A percentile compares a stretch with the other conserved stretches of the same genome.
These are phyloP conservation scores for Hamigera avellanea DNA, from an alignment of 495 filamentous ascomycete genomes.

Conservation along the genomic window DNA sequence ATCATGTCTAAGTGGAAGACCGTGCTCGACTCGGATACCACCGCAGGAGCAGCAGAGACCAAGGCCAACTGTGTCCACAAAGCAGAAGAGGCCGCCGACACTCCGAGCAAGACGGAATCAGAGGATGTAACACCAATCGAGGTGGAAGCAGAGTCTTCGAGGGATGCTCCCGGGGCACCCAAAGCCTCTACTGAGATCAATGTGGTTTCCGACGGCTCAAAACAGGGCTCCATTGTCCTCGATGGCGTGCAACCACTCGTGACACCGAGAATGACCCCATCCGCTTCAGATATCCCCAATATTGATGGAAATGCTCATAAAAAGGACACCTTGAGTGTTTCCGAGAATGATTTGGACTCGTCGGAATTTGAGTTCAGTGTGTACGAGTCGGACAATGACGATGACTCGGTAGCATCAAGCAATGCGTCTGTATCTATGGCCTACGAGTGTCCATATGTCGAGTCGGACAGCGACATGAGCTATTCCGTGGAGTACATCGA, in stretches of 20 bases:
- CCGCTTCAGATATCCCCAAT: no score
- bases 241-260: conserved; percentile 9
- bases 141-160: no score
- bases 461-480: neutral
- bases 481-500: neutral
- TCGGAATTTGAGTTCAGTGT: no score
- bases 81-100: conserved; percentile 27
- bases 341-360: neutral
- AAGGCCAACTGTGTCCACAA: conserved; percentile 42
- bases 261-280: conserved; percentile 15
- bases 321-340: no score
- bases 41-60: conserved; percentile 28
- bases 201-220: conserved; percentile 1
- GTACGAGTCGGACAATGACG: neutral
- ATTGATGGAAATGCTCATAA: no score
- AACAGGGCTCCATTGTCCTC: conserved; percentile 8
- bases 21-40: conserved; percentile 48
- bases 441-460: neutral
- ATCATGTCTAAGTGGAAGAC: conserved; percentile 77
- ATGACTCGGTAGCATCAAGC: neutral
- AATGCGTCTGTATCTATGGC: neutral
- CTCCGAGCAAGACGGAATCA: conserved; percentile 25
- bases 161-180: no score
- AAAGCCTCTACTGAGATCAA: no score
- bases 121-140: conserved; percentile 12